Percentiles rank a stretch among this genome's conserved stretches.
phyloP scores from a whole-genome alignment of 75 land plant genomes.

The Pinus albicaulis region DNA sequence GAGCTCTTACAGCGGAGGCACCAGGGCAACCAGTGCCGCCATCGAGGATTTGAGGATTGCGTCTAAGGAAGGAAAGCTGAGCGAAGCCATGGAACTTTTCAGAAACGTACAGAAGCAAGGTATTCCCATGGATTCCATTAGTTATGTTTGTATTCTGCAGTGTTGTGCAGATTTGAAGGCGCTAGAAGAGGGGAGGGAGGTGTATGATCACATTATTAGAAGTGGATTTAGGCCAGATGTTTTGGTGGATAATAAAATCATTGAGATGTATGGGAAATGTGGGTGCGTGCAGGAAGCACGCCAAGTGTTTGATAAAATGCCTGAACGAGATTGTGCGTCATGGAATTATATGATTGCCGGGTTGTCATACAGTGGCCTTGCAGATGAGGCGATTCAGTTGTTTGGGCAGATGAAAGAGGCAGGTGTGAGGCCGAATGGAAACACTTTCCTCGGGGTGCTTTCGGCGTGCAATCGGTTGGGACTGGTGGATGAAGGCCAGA shows the following conservation, averaged over 20 bases:
- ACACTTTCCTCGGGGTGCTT: slow-evolving; percentile 8
- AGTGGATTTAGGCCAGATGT: slow-evolving; percentile 6
- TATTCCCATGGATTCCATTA: neutral
- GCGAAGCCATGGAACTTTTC: slow-evolving; percentile 6
- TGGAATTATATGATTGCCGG: slow-evolving; percentile 18
- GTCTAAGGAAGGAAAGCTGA: neutral
- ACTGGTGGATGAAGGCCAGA: slow-evolving; percentile 8
- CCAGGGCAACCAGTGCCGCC: neutral
- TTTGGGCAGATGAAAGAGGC: slow-evolving; percentile 9
- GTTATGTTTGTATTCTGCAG: neutral
- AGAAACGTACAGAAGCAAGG: neutral
- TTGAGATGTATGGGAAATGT: slow-evolving; percentile 16
- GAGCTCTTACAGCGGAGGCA: no score
- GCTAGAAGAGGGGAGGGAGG: slow-evolving; percentile 1
- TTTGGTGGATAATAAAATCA: neutral
- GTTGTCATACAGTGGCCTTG: slow-evolving; percentile 9
- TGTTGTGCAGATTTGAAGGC: slow-evolving; percentile 15
- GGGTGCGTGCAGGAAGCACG: slow-evolving; percentile 8
- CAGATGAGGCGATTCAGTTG: neutral
- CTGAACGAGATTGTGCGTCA: slow-evolving; percentile 4
- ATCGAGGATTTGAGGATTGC: slow-evolving; percentile 3
- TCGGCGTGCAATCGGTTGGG: slow-evolving; percentile 9
- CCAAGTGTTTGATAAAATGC: slow-evolving; percentile 16
- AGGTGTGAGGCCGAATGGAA: slow-evolving; percentile 11
- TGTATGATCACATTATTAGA: neutral